Conservation (phyloP, 495 filamentous ascomycete genomes). For the Hyaloscypha bicolor region DNA sequence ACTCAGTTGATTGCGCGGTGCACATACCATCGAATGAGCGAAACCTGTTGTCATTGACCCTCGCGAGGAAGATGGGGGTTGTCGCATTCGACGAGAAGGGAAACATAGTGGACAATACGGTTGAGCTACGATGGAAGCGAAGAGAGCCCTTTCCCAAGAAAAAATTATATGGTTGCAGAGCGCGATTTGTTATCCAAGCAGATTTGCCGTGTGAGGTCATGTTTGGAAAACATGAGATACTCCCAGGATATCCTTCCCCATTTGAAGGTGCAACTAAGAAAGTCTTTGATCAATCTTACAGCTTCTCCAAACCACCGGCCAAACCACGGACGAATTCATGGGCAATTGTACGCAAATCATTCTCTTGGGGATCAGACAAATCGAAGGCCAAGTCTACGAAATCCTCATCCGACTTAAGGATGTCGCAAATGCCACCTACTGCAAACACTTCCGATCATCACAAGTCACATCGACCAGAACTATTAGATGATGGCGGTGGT, state of each 20-base stretch:
- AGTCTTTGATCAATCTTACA: background rate
- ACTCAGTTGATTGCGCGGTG: background rate
- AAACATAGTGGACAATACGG: background rate
- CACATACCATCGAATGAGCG: background rate
- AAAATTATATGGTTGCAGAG: background rate
- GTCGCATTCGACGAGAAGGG: background rate
- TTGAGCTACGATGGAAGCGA: background rate
- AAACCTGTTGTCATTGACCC: background rate
- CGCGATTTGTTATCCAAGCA: background rate
- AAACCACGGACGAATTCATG: background rate
- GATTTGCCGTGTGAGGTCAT: constrained; percentile 1
- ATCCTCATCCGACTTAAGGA: background rate
- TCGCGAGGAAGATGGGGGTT: background rate
- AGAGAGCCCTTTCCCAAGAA: too few species aligned
- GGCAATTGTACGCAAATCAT: background rate
- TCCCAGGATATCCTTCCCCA: background rate
- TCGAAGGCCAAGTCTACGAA: constrained; percentile 3
- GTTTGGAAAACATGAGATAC: background rate
- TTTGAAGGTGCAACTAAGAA: background rate
- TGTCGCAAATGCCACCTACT: background rate
- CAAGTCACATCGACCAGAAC: background rate
- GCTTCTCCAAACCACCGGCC: background rate
- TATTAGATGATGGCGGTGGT: background rate
- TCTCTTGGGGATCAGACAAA: constrained; percentile 1
- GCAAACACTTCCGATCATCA: background rate